Conservation (phyloP, 257 asterid species). For the Plantago elongata region DNA sequence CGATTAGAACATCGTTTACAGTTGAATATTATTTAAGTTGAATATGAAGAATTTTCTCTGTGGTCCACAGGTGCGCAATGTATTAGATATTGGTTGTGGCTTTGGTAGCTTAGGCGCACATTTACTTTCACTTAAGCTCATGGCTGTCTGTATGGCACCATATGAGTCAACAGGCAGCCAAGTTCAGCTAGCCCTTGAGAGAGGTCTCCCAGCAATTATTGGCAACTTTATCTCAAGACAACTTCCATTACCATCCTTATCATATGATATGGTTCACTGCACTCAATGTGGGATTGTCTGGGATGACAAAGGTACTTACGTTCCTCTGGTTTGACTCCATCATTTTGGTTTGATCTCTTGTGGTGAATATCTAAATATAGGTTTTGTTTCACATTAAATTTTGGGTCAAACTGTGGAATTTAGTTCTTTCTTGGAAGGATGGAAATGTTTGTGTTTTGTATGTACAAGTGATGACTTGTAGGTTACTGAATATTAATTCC, state of each 20-base stretch:
- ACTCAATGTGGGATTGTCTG: conserved; percentile 88
- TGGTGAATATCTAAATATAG: conserved; percentile 10
- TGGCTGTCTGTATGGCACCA: conserved; percentile 92
- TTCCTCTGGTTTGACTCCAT: conserved; percentile 1
- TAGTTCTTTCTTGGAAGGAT: too few relatives aligned
- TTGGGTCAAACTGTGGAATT: not conserved
- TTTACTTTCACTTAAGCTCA: conserved; percentile 73
- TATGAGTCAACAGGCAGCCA: conserved; percentile 96
- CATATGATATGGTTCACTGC: conserved; percentile 97
- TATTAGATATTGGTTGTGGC: conserved; percentile 94
- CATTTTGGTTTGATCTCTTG: conserved; percentile 6
- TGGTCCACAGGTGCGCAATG: conserved; percentile 63
- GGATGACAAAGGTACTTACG: conserved; percentile 75
- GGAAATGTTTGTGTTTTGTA: not conserved
- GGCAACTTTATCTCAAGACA: conserved; percentile 79
- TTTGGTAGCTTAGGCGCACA: conserved; percentile 96
- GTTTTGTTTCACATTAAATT: conserved; percentile 5
- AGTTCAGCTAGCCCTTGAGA: conserved; percentile 92
- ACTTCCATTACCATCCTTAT: conserved; percentile 88
- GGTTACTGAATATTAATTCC: not conserved
- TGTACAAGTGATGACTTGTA: not conserved
- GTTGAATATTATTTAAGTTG: too few relatives aligned
- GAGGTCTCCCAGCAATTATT: conserved; percentile 96
- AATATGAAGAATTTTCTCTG: conserved; percentile 20
- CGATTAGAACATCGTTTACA: too few relatives aligned